A percentile compares a stretch with the other conserved stretches of the same genome.
phyloP scores from a whole-genome alignment of 2,329 filamentous ascomycete genomes.

The Bipolaris gigantea region DNA sequence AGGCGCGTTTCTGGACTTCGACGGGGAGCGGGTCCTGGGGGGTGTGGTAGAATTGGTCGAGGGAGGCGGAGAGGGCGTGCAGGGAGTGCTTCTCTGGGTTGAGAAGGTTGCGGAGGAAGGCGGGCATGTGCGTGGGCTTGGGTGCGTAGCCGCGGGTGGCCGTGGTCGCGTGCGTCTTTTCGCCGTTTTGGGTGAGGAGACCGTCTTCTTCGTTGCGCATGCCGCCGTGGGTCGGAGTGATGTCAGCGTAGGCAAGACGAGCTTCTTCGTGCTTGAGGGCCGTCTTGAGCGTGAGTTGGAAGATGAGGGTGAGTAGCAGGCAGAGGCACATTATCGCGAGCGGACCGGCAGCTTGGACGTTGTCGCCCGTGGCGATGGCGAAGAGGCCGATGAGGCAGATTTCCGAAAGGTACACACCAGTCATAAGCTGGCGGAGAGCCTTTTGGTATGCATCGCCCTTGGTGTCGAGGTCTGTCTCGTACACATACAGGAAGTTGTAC shows the following conservation, averaged over 20 bases:
- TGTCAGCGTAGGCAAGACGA: conserved; percentile 35
- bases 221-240: conserved; percentile 19
- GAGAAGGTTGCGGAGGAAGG: conserved; percentile 37
- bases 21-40: conserved; percentile 37
- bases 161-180: conserved; percentile 3
- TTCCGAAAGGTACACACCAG: conserved; percentile 53
- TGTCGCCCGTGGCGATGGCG: conserved; percentile 45
- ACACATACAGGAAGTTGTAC: conserved; percentile 55
- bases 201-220: conserved; percentile 30
- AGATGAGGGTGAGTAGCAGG: conserved; percentile 46
- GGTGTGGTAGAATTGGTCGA: conserved; percentile 40
- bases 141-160: conserved; percentile 18
- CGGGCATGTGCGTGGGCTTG: conserved; percentile 33
- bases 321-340: conserved; percentile 49
- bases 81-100: conserved; percentile 41
- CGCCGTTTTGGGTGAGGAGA: conserved; percentile 15
- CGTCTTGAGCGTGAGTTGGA: conserved; percentile 43
- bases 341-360: conserved; percentile 44
- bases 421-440: conserved; percentile 52
- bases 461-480: conserved; percentile 52
- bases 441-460: conserved; percentile 52
- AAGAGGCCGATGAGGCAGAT: conserved; percentile 54
- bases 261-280: conserved; percentile 38
- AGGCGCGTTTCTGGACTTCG: conserved; percentile 47
- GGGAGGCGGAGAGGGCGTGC: conserved; percentile 30